These are phyloP conservation scores for Coniosporium apollinis DNA, from an alignment of 495 filamentous ascomycete genomes.

Conservation along the genomic window DNA sequence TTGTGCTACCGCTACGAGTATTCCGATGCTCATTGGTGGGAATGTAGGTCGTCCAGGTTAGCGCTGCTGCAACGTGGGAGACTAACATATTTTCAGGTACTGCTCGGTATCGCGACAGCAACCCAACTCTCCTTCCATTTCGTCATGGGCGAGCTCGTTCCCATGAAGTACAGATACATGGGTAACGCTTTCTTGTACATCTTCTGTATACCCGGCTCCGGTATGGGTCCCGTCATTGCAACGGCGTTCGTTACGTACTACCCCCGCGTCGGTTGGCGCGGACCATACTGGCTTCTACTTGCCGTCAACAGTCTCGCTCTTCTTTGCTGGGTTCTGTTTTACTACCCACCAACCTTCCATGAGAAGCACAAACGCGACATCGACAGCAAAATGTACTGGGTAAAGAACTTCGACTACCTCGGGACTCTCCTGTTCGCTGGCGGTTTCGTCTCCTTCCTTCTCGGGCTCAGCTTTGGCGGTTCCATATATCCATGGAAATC, in stretches of 20 bases:
- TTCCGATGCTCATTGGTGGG: slow-evolving; percentile 13
- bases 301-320: slow-evolving; percentile 17
- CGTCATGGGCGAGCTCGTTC: slow-evolving; percentile 14
- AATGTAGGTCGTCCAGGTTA: no score
- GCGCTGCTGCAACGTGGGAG: no score
- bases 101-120: slow-evolving; percentile 16
- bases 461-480: slow-evolving; percentile 29
- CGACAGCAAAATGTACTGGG: slow-evolving; percentile 10
- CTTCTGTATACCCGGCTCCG: background rate
- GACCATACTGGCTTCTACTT: slow-evolving; percentile 18
- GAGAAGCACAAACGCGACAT: slow-evolving; percentile 15
- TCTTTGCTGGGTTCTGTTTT: slow-evolving; percentile 16
- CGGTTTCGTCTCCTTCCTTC: slow-evolving; percentile 19
- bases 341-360: slow-evolving; percentile 19
- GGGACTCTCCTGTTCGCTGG: slow-evolving; percentile 16
- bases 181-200: background rate
- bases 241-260: slow-evolving; percentile 1
- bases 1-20: slow-evolving; percentile 14
- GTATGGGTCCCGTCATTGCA: background rate
- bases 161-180: slow-evolving; percentile 10
- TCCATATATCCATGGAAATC: slow-evolving; percentile 26
- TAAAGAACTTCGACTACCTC: slow-evolving; percentile 22
- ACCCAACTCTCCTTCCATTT: slow-evolving; percentile 11
- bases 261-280: no score
- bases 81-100: no score